A percentile compares a stretch with the other conserved stretches of the same genome.
Conservation (phyloP, 1,284 basidiomycete genomes). For the Leccinum subrobustum region DNA sequence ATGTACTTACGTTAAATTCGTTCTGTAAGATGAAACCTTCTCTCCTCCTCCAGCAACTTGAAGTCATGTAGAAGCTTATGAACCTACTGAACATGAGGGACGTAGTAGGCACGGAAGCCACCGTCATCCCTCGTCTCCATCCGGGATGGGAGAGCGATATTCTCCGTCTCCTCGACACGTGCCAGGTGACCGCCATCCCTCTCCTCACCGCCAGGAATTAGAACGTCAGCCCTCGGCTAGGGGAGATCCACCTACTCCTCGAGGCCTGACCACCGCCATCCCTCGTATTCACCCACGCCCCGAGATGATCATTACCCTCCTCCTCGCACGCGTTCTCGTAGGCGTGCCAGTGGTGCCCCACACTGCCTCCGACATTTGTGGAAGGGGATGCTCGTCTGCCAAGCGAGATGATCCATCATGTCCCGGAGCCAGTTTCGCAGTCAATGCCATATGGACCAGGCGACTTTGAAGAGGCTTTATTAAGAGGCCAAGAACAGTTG, state of each 20-base stretch:
- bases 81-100: neutral
- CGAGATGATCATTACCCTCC: conserved; percentile 4
- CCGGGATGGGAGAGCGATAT: neutral
- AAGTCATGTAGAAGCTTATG: too few species aligned
- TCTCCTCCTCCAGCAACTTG: too few species aligned
- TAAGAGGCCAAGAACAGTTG: conserved; percentile 52
- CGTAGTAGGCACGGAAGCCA: neutral
- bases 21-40: too few species aligned
- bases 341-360: conserved; percentile 10
- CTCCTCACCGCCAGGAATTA: neutral
- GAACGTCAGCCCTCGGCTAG: neutral
- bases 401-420: conserved; percentile 28
- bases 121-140: neutral
- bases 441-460: conserved; percentile 4
- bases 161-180: neutral
- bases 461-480: conserved; percentile 47
- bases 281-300: conserved; percentile 17
- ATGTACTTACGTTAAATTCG: too few species aligned
- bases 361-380: conserved; percentile 9
- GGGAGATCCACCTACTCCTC: neutral
- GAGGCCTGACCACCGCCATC: conserved; percentile 12
- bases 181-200: neutral
- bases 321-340: conserved; percentile 9
- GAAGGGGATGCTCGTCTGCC: conserved; percentile 23
- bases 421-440: conserved; percentile 20